A percentile compares a stretch with the other conserved stretches of the same genome.
Evolutionary conservation across 169 alveolate species (phyloP).

Genomic region (Plasmodium knowlesi): DNA sequence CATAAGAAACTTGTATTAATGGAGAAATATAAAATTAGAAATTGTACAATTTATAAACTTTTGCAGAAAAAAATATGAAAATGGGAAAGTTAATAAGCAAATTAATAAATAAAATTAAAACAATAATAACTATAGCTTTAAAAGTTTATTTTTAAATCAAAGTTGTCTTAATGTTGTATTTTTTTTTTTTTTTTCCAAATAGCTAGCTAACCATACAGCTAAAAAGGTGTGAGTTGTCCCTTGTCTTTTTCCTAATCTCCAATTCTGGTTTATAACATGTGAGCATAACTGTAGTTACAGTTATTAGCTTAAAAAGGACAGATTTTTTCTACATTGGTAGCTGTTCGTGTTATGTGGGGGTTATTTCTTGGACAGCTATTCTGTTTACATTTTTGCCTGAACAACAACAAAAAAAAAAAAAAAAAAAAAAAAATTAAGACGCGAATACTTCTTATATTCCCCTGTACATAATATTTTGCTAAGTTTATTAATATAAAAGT

Average conservation of each 20-base stretch:
- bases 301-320: slow-evolving; percentile 8
- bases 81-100: not conserved
- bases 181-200: slow-evolving; percentile 9
- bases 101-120: slow-evolving; percentile 4
- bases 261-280: not conserved
- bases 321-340: slow-evolving; percentile 23
- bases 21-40: slow-evolving; percentile 5
- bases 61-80: not conserved
- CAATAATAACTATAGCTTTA: not conserved
- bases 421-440: slow-evolving; percentile 11
- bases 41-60: slow-evolving; percentile 49
- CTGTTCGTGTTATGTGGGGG: slow-evolving; percentile 7
- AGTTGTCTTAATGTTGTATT: slow-evolving; percentile 3
- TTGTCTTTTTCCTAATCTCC: slow-evolving; percentile 43
- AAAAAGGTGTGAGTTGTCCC: slow-evolving; percentile 10
- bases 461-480: not conserved
- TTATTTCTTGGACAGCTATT: slow-evolving; percentile 23
- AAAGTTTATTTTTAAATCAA: slow-evolving; percentile 13
- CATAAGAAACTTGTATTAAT: slow-evolving; percentile 25
- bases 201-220: slow-evolving; percentile 21
- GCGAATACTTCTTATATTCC: not conserved
- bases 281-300: not conserved
- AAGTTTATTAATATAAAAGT: slow-evolving; percentile 50
- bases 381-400: not conserved
- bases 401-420: slow-evolving; percentile 26